Conservation (phyloP, 2,329 filamentous ascomycete genomes). For the Neopestalotiopsis rosae region DNA sequence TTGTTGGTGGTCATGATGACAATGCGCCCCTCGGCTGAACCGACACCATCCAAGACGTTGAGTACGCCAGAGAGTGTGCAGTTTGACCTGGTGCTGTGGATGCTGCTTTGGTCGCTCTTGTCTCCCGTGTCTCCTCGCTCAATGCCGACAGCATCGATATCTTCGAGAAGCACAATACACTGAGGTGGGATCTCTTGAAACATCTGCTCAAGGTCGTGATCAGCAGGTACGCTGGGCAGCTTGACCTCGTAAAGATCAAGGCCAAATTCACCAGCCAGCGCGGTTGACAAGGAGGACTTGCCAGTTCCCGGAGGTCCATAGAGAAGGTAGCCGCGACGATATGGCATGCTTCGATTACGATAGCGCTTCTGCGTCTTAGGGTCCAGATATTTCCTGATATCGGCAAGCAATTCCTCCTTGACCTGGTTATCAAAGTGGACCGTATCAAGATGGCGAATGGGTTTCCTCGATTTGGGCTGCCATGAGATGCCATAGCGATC, state of each 20-base stretch:
- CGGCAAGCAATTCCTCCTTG: conserved; percentile 53
- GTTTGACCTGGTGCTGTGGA: conserved; percentile 29
- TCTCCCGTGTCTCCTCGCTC: conserved; percentile 39
- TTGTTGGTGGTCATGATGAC: conserved; percentile 73
- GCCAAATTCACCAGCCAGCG: conserved; percentile 56
- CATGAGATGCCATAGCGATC: conserved; percentile 48
- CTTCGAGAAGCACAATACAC: conserved; percentile 62
- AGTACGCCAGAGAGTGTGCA: conserved; percentile 66
- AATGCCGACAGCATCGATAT: conserved; percentile 56
- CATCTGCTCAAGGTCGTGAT: conserved; percentile 55
- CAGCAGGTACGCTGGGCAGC: conserved; percentile 44
- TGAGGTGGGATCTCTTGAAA: conserved; percentile 57
- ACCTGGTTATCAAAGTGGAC: conserved; percentile 53
- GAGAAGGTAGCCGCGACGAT: conserved; percentile 52
- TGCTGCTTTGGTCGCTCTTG: conserved; percentile 28
- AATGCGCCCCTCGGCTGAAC: conserved; percentile 67
- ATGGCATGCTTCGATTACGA: conserved; percentile 68
- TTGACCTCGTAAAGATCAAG: conserved; percentile 59
- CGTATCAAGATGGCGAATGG: conserved; percentile 34
- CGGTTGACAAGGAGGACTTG: conserved; percentile 53
- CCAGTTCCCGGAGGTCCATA: conserved; percentile 38
- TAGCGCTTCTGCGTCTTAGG: conserved; percentile 59
- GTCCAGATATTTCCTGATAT: conserved; percentile 58
- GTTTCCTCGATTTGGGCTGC: conserved; percentile 16
- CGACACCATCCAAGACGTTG: conserved; percentile 69